phyloP scores from a whole-genome alignment of 495 filamentous ascomycete genomes.

The Trichoderma virens region DNA sequence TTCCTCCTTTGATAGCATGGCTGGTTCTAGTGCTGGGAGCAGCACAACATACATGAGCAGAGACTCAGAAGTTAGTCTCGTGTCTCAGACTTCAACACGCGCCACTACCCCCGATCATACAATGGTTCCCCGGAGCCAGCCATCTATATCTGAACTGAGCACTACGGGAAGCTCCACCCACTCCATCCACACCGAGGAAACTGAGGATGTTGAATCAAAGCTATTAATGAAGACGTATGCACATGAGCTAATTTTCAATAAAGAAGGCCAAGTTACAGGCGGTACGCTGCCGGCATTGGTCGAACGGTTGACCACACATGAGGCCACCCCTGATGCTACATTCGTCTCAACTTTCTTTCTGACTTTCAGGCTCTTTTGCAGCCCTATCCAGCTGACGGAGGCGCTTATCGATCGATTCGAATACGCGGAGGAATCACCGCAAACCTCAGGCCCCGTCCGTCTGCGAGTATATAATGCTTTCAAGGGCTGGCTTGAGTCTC shows the following conservation, averaged over 20 bases:
- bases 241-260: constrained; percentile 85
- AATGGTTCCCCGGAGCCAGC: constrained; percentile 34
- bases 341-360: constrained; percentile 96
- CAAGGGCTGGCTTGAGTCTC: constrained; percentile 94
- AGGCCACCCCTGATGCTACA: constrained; percentile 84
- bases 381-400: constrained; percentile 69
- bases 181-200: constrained; percentile 43
- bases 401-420: constrained; percentile 84
- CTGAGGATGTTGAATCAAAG: constrained; percentile 70
- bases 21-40: constrained; percentile 44
- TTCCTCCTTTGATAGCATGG: constrained; percentile 38
- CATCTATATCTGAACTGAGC: constrained; percentile 51
- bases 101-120: constrained; percentile 77
- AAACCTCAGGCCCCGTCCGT: constrained; percentile 69
- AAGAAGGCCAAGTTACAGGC: constrained; percentile 89
- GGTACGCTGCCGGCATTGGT: constrained; percentile 87
- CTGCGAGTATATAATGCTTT: constrained; percentile 92
- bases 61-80: constrained; percentile 71
- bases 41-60: constrained; percentile 72
- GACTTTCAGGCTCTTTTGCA: constrained; percentile 92
- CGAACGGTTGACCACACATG: constrained; percentile 86
- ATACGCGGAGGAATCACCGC: constrained; percentile 71
- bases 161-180: constrained; percentile 45
- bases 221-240: constrained; percentile 78
- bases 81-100: constrained; percentile 78